Conservation (phyloP, 2,329 filamentous ascomycete species). For the Calonectria ilicicola region DNA sequence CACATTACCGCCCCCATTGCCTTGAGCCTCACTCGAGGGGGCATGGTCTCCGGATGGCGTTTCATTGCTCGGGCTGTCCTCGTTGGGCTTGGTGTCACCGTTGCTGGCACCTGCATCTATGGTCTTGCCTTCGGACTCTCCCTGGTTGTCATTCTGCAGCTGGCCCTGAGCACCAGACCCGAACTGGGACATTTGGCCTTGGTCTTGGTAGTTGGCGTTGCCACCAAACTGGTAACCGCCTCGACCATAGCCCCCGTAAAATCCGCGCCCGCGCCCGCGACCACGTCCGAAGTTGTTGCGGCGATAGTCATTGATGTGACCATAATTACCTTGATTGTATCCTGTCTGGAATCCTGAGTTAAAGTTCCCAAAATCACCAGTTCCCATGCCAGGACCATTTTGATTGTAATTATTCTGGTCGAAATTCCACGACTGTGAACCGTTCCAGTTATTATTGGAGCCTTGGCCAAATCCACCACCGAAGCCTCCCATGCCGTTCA, state of each 20-base stretch:
- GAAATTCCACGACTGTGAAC: slow-evolving; percentile 85
- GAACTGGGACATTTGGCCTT: slow-evolving; percentile 46
- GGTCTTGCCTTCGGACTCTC: slow-evolving; percentile 42
- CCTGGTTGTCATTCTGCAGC: slow-evolving; percentile 37
- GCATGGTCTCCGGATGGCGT: slow-evolving; percentile 20
- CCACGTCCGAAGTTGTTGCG: slow-evolving; percentile 75
- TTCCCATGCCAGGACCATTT: slow-evolving; percentile 85
- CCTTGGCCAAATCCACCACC: slow-evolving; percentile 71
- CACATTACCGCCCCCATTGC: slow-evolving; percentile 43
- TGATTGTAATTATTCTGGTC: slow-evolving; percentile 91
- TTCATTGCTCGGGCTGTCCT: slow-evolving; percentile 30
- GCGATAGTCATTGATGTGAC: slow-evolving; percentile 84
- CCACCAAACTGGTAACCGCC: slow-evolving; percentile 64
- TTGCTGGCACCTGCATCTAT: slow-evolving; percentile 45
- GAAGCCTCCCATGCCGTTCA: slow-evolving; percentile 82
- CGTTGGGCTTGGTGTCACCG: slow-evolving; percentile 25
- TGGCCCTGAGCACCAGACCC: slow-evolving; percentile 35
- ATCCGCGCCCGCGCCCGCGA: slow-evolving; percentile 75
- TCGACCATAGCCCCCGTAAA: slow-evolving; percentile 67
- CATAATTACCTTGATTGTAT: slow-evolving; percentile 88
- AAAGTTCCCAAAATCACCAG: slow-evolving; percentile 84
- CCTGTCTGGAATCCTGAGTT: slow-evolving; percentile 83
- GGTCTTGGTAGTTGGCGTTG: slow-evolving; percentile 52
- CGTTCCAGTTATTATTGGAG: slow-evolving; percentile 84
- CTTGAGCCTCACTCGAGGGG: slow-evolving; percentile 46